Conservation (phyloP, 352 stramenopile genomes). For the Phytophthora sp. region DNA sequence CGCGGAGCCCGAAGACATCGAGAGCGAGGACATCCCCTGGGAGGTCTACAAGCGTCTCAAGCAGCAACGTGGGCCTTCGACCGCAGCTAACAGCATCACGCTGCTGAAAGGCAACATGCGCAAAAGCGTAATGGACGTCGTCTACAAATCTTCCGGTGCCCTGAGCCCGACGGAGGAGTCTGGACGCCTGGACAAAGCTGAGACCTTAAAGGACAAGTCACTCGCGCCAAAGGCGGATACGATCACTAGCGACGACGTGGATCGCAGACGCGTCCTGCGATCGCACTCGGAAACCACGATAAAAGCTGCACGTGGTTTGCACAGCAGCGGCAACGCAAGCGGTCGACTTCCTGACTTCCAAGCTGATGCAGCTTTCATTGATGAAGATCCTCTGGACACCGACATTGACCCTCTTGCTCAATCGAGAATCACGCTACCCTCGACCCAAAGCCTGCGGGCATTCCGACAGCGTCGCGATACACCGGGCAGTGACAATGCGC, state of each 20-base stretch:
- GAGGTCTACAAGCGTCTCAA: conserved; percentile 83
- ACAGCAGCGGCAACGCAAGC: background rate
- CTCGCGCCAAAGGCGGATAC: background rate
- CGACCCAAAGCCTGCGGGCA: conserved; percentile 1
- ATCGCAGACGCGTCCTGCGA: conserved; percentile 27
- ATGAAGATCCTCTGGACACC: background rate
- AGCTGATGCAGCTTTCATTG: background rate
- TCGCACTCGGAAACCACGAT: conserved; percentile 64
- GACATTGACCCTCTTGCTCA: conserved; percentile 10
- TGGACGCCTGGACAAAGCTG: background rate
- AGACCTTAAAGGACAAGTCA: background rate
- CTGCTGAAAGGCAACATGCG: conserved; percentile 69
- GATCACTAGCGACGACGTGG: conserved; percentile 3
- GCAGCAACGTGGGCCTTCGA: conserved; percentile 66
- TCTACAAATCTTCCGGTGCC: conserved; percentile 22
- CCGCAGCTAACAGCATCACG: conserved; percentile 62
- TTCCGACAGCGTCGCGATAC: conserved; percentile 10
- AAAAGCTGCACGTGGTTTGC: conserved; percentile 4
- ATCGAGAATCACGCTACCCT: conserved; percentile 8
- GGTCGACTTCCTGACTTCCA: conserved; percentile 1
- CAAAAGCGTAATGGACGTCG: conserved; percentile 54
- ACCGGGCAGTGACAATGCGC: background rate
- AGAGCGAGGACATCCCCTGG: conserved; percentile 80
- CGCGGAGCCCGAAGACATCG: conserved; percentile 67
- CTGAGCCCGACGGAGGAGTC: conserved; percentile 16